phyloP scores from a whole-genome alignment of 1,284 basidiomycete species.

The Trametes pubescens region DNA sequence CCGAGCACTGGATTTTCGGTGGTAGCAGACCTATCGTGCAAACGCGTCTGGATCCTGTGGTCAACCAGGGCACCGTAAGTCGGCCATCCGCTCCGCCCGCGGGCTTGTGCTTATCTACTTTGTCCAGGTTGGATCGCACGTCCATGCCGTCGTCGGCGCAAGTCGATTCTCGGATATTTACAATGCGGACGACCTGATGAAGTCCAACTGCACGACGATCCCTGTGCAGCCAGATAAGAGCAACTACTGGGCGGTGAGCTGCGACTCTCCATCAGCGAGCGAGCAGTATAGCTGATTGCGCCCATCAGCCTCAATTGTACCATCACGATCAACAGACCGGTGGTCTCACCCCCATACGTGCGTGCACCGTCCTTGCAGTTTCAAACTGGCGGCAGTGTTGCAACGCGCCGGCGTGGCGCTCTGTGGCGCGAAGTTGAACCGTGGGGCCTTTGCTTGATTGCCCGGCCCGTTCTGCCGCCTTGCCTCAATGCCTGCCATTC shows the following conservation, averaged over 20 bases:
- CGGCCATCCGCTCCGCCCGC: neutral
- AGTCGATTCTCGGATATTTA: constrained; percentile 35
- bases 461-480: no score
- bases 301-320: constrained; percentile 35
- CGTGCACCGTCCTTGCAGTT: constrained; percentile 6
- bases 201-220: constrained; percentile 38
- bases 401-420: no score
- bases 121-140: constrained; percentile 35
- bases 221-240: constrained; percentile 40
- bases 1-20: constrained; percentile 41
- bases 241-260: constrained; percentile 42
- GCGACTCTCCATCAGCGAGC: neutral
- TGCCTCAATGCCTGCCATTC: no score
- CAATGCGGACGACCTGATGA: constrained; percentile 31
- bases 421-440: no score
- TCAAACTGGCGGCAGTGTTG: no score
- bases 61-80: constrained; percentile 36
- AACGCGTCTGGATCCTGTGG: constrained; percentile 43
- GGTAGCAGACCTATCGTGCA: constrained; percentile 38
- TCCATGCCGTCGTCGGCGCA: constrained; percentile 42
- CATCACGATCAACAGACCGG: constrained; percentile 36
- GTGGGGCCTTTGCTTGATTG: no score
- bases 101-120: neutral
- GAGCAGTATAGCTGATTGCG: neutral
- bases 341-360: constrained; percentile 36